These are phyloP conservation scores for Russula dissimulans DNA, from an alignment of 768 basidiomycete species.

Conservation along the genomic window DNA sequence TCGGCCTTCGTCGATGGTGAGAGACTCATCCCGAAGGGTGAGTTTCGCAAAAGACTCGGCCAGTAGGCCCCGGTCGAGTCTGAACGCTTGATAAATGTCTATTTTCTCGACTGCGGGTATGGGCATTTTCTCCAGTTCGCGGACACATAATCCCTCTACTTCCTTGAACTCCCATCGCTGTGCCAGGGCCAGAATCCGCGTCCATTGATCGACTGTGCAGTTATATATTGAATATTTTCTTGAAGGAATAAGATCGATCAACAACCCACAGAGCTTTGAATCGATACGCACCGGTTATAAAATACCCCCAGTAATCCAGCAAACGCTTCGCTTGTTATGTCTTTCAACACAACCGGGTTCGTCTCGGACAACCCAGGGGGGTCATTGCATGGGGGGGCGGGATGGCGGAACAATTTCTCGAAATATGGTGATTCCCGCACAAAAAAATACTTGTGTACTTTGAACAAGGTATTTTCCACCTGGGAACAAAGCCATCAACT, in stretches of 20 bases:
- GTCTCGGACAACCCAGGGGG: slow-evolving; percentile 24
- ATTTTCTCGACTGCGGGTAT: slow-evolving; percentile 47
- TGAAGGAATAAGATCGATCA: slow-evolving; percentile 16
- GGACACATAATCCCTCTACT: slow-evolving; percentile 41
- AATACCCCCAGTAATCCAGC: slow-evolving; percentile 26
- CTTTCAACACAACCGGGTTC: slow-evolving; percentile 25
- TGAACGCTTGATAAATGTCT: slow-evolving; percentile 43
- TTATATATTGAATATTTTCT: slow-evolving; percentile 51
- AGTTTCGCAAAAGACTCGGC: slow-evolving; percentile 45
- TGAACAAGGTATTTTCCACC: slow-evolving; percentile 49
- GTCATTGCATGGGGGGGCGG: slow-evolving; percentile 18
- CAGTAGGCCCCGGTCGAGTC: slow-evolving; percentile 39
- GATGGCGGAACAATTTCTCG: slow-evolving; percentile 19
- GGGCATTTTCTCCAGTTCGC: slow-evolving; percentile 39
- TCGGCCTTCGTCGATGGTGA: slow-evolving; percentile 43
- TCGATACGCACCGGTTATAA: slow-evolving; percentile 26
- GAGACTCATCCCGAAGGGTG: slow-evolving; percentile 40
- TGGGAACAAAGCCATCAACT: slow-evolving; percentile 21
- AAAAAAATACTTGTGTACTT: slow-evolving; percentile 55
- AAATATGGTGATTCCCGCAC: slow-evolving; percentile 50
- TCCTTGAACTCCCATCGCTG: slow-evolving; percentile 47
- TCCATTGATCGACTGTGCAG: slow-evolving; percentile 44
- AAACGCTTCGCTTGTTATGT: slow-evolving; percentile 22
- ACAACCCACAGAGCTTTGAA: slow-evolving; percentile 19
- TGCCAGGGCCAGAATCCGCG: slow-evolving; percentile 42